Percentiles rank a stretch among this genome's conserved stretches.
phyloP scores from a whole-genome alignment of 805 yeast genomes.

The Candida incommunis region DNA sequence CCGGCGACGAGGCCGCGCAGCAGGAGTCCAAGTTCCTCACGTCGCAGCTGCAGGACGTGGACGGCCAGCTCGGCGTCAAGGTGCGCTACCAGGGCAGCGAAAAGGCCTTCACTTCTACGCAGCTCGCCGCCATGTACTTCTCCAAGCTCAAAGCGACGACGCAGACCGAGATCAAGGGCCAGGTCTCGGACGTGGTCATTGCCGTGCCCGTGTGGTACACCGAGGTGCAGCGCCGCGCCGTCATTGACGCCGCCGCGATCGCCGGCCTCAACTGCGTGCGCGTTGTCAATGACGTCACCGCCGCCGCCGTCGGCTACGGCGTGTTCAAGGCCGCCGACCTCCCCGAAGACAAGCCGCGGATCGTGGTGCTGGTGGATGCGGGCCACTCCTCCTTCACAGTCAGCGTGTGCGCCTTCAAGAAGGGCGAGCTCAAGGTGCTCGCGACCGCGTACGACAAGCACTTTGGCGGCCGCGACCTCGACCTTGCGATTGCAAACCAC shows the following conservation, averaged over 20 bases:
- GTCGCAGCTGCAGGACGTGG: conserved; percentile 52
- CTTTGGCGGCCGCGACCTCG: conserved; percentile 98
- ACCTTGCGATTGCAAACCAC: conserved; percentile 84
- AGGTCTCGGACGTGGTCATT: conserved; percentile 75
- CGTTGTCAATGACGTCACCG: conserved; percentile 92
- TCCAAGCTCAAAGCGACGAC: conserved; percentile 78
- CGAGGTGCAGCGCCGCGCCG: conserved; percentile 92
- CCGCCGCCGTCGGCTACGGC: conserved; percentile 99
- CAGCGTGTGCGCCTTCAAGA: conserved; percentile 78
- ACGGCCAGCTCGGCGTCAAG: conserved; percentile 69
- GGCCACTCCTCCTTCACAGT: conserved; percentile 95
- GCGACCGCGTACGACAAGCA: conserved; percentile 90
- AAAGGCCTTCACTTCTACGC: conserved; percentile 71
- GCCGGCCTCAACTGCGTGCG: conserved; percentile 98
- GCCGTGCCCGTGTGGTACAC: conserved; percentile 97
- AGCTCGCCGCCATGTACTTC: conserved; percentile 89
- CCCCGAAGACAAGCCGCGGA: conserved; percentile 86
- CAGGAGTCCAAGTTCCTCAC: conserved; percentile 64
- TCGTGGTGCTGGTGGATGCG: conserved; percentile 87
- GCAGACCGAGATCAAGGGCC: conserved; percentile 65
- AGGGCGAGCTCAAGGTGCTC: conserved; percentile 87
- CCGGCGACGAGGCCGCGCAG: conserved; percentile 61
- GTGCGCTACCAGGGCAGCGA: conserved; percentile 74
- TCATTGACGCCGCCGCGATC: conserved; percentile 85
- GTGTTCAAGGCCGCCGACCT: conserved; percentile 85